Base-by-base conservation (phyloP, 306 rosid genomes). In the Gynostemma pentaphyllum region DNA sequence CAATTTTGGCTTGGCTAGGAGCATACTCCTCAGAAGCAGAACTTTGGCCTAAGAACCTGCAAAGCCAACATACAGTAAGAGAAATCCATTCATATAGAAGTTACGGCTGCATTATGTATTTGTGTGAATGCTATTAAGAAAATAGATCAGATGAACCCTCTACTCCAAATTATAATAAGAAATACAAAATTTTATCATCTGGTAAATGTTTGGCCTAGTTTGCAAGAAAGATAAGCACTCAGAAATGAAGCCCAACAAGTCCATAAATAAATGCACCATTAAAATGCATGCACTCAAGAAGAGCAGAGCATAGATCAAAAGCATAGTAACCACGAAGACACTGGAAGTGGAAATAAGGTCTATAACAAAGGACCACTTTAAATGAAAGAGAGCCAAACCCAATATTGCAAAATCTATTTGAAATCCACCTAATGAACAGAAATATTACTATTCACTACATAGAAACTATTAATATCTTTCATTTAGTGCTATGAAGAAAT, bases 1-100 rank as follows among this genome's bases (percentile, higher is more conserved):
- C 8, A 70, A 85, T 79, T 79, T 83, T 80, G 23, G 64, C 65
- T 44, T 78, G 53, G 30, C 80, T 42, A 22, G 91, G 89, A 70
- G 69, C 56, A 62, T 56, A 73, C 59, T 81, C 78, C 29, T 72
- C 76, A 28, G 66, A 7, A 45, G 67, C 68, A 18, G 45, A 42
- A 13, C 62, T 70, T 21, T 78, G 49, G 55, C 55, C 79, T 63
- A 87, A 51, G 70, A 76, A 68, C 29, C 96, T 87, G 65, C 74
- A 68, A 68, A 14, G 13, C 34, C 61, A 21, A 60, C 12, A 11
- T 23, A 32, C 12, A 13, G 21, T 4, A 59, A 59, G 19, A 37
- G 47, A 36, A 59, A 39, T 5, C 47, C 19, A 19, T 37, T 37
- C 16, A 37, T 36, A 59, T 30, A 19, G 65, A 34, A 57, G 10